phyloP scores from a whole-genome alignment of 495 filamentous ascomycete genomes.

The Trichoderma parareesei region DNA sequence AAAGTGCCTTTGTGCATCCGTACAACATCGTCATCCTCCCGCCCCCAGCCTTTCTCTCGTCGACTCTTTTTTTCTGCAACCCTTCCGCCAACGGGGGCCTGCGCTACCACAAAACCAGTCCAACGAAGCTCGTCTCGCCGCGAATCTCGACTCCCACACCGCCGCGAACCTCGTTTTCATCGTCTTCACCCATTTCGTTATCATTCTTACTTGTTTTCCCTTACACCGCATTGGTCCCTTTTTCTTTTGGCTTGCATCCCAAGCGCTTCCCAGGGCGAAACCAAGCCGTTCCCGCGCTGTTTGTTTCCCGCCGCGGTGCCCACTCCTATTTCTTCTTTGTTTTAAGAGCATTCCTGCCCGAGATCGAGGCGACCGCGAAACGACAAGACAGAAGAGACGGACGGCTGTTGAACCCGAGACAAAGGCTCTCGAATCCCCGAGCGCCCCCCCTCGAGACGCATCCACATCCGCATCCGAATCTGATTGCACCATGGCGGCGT shows the following conservation, averaged over 20 bases:
- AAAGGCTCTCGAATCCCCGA: conserved; percentile 12
- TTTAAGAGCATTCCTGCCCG: conserved; percentile 3
- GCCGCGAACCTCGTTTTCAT: not conserved
- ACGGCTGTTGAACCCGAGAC: conserved; percentile 11
- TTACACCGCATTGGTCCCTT: conserved; percentile 8
- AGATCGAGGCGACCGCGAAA: not conserved
- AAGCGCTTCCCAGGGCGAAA: not conserved
- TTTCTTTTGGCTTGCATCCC: not conserved
- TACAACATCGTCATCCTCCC: conserved; percentile 3
- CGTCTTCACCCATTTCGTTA: not conserved
- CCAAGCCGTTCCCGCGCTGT: not conserved
- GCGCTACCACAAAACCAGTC: not conserved
- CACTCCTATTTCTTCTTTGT: conserved; percentile 4
- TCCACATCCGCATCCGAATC: not conserved
- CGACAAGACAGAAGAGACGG: not conserved
- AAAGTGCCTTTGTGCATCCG: not conserved
- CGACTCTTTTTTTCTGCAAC: not conserved
- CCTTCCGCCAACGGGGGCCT: not conserved
- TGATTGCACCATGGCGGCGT: conserved; percentile 31
- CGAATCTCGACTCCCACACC: not conserved
- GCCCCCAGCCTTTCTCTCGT: not conserved
- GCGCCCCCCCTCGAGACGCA: not conserved
- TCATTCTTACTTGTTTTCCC: not conserved
- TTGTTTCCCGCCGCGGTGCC: conserved; percentile 4
- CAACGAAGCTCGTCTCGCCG: not conserved